These are phyloP conservation scores for Ganoderma lingzhi DNA, from an alignment of 1,284 basidiomycete genomes.

Conservation along the genomic window DNA sequence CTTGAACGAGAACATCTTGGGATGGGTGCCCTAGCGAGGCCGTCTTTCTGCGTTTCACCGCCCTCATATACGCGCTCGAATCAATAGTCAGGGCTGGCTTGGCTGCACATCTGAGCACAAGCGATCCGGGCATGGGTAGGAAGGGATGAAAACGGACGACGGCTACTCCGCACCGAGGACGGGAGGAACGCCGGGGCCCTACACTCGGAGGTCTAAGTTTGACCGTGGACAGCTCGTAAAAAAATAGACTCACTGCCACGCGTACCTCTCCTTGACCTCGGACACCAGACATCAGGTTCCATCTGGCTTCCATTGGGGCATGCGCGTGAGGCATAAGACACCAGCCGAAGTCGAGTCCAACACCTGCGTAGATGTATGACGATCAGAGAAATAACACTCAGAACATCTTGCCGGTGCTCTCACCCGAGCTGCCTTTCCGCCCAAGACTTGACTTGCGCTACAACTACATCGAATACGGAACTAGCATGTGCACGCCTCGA, in stretches of 20 bases:
- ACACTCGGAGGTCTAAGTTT: neutral
- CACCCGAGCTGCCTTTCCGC: no score
- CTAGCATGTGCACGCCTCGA: neutral
- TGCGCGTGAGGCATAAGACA: neutral
- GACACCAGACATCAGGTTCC: neutral
- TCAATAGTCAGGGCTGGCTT: neutral
- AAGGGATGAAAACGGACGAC: neutral
- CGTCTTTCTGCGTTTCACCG: neutral
- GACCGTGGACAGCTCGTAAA: neutral
- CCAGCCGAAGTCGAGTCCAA: no score
- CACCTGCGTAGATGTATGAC: no score
- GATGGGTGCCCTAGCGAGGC: neutral
- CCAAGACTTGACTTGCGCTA: no score
- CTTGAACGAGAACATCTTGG: slow-evolving; percentile 27
- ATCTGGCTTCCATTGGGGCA: neutral
- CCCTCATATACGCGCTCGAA: neutral
- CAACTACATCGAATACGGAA: neutral
- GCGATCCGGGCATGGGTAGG: neutral
- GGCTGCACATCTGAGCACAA: neutral
- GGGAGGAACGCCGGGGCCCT: neutral
- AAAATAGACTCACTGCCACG: neutral
- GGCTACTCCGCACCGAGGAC: neutral
- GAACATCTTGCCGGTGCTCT: no score
- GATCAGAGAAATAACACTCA: neutral
- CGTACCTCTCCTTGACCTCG: neutral